Evolutionary conservation across 1,284 basidiomycete species (phyloP).

Genomic region (Marasmius sp.): DNA sequence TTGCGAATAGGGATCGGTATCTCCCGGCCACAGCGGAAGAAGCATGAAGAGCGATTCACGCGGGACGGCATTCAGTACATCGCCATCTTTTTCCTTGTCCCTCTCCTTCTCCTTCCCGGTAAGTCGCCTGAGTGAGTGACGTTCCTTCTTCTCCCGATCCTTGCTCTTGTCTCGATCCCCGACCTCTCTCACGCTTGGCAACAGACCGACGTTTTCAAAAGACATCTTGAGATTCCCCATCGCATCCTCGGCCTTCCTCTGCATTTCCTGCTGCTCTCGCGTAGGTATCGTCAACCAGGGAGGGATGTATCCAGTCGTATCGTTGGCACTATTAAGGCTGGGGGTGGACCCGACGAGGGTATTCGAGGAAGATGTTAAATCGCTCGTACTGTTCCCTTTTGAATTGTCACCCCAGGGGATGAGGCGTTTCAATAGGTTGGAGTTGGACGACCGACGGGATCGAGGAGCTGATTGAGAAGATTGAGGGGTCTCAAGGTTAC

Average conservation of each 20-base stretch:
- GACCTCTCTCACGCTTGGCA: slow-evolving; percentile 6
- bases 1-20: slow-evolving; percentile 9
- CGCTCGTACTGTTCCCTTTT: neutral
- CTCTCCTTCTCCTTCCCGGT: neutral
- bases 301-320: neutral
- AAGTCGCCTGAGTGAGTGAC: neutral
- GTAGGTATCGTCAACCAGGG: slow-evolving; percentile 6
- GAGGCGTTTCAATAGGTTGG: neutral
- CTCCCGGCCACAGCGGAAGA: slow-evolving; percentile 13
- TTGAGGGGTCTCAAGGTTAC: neutral
- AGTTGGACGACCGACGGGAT: neutral
- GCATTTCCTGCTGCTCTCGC: slow-evolving; percentile 6
- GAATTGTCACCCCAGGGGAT: neutral
- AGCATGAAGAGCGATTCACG: slow-evolving; percentile 13
- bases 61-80: slow-evolving; percentile 8
- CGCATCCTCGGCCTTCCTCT: slow-evolving; percentile 3
- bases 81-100: slow-evolving; percentile 1
- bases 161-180: neutral
- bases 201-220: slow-evolving; percentile 12
- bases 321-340: neutral
- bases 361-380: neutral
- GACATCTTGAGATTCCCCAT: slow-evolving; percentile 7
- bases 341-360: neutral
- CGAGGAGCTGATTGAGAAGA: neutral
- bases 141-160: neutral